A percentile compares a stretch with the other conserved stretches of the same genome.
These are phyloP conservation scores for Paecilomyces sp. DNA, from an alignment of 2,329 filamentous ascomycete genomes.

Conservation along the genomic window DNA sequence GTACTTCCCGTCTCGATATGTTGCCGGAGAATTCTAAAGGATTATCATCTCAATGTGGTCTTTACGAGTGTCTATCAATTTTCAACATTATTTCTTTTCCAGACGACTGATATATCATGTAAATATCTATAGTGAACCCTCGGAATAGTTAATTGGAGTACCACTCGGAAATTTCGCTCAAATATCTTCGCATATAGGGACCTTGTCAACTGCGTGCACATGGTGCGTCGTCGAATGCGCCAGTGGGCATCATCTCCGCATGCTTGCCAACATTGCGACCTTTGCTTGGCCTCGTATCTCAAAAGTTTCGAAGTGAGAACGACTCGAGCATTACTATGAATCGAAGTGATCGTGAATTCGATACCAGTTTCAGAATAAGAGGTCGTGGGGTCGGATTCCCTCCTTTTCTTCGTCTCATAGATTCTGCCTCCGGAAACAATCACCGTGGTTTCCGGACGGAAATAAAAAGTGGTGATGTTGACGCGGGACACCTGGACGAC, in stretches of 20 bases:
- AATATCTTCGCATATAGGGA: neutral
- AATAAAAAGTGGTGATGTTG: neutral
- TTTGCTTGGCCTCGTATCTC: slow-evolving; percentile 1
- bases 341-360: neutral
- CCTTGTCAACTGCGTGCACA: slow-evolving; percentile 1
- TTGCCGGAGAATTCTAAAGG: neutral
- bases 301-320: neutral
- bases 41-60: neutral
- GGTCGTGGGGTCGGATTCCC: neutral
- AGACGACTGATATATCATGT: neutral
- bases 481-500: neutral
- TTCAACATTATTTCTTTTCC: neutral
- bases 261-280: slow-evolving; percentile 14
- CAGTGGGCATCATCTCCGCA: slow-evolving; percentile 19
- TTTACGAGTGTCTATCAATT: neutral
- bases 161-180: too few species aligned
- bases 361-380: neutral
- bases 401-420: neutral
- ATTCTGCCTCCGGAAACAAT: neutral
- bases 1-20: neutral
- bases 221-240: slow-evolving; percentile 47
- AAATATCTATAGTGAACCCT: neutral
- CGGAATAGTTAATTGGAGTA: too few species aligned
- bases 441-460: neutral
- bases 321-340: neutral